Conservation (phyloP, 371 early-diverging fungal genomes). For the Mortierella sp. region DNA sequence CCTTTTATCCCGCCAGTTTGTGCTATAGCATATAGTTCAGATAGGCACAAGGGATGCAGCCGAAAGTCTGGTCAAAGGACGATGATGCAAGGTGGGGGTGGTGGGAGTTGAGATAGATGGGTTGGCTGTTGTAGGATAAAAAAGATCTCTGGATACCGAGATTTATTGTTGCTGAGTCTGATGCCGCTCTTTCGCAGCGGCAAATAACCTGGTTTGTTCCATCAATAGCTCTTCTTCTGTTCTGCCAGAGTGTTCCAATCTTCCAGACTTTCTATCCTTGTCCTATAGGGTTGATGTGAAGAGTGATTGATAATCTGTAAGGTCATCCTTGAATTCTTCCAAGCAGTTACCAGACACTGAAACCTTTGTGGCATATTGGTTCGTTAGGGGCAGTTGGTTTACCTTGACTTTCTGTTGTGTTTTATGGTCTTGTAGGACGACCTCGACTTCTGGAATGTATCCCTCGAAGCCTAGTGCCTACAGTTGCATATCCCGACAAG, state of each 20-base stretch:
- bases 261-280: constrained; percentile 86
- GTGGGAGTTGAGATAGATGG: too few relatives aligned
- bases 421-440: constrained; percentile 90
- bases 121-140: too few relatives aligned
- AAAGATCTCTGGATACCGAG: too few relatives aligned
- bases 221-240: constrained; percentile 91
- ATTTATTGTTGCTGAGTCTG: constrained; percentile 21
- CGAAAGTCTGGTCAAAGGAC: too few relatives aligned
- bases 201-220: constrained; percentile 94
- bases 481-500: neutral
- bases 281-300: constrained; percentile 66
- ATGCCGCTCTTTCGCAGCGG: constrained; percentile 82
- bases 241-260: constrained; percentile 90
- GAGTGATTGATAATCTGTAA: too few relatives aligned
- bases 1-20: too few relatives aligned
- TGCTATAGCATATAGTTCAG: too few relatives aligned
- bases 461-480: constrained; percentile 90
- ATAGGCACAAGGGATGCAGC: too few relatives aligned
- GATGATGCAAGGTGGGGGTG: too few relatives aligned
- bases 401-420: constrained; percentile 80
- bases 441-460: constrained; percentile 90
- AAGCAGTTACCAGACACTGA: too few relatives aligned
- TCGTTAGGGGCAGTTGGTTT: neutral
- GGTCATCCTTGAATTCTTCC: too few relatives aligned
- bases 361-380: neutral